These are phyloP conservation scores for Diaporthe amygdali DNA, from an alignment of 2,329 filamentous ascomycete species.

Conservation along the genomic window DNA sequence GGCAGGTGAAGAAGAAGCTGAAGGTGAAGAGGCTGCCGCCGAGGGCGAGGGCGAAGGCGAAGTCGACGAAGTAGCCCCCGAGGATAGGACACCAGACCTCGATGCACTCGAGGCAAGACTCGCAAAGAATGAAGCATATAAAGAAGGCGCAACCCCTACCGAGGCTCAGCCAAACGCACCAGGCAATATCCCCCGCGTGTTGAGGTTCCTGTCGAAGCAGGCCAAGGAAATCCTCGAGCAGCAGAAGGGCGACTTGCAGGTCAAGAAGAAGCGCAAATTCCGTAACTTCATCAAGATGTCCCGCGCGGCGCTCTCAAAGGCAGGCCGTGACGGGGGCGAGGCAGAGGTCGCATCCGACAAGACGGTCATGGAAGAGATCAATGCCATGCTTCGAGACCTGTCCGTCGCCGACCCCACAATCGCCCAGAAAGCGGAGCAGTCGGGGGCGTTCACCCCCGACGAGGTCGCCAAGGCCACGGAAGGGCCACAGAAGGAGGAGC, in stretches of 20 bases:
- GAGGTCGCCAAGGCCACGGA: constrained; percentile 17
- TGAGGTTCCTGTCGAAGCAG: constrained; percentile 59
- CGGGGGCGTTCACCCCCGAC: constrained; percentile 28
- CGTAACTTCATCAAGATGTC: constrained; percentile 73
- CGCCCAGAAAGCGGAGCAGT: constrained; percentile 17
- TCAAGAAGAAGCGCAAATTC: constrained; percentile 76
- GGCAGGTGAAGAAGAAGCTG: constrained; percentile 7
- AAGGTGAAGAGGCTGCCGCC: constrained; percentile 33
- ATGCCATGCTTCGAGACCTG: constrained; percentile 52
- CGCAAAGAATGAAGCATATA: constrained; percentile 28
- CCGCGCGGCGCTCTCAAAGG: constrained; percentile 65
- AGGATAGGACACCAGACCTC: background rate
- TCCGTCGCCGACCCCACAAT: constrained; percentile 39
- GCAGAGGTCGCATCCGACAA: constrained; percentile 42
- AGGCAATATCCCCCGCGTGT: constrained; percentile 26
- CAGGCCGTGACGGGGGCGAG: constrained; percentile 39
- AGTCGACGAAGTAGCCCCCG: background rate
- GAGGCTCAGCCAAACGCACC: constrained; percentile 27
- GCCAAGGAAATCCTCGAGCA: constrained; percentile 33
- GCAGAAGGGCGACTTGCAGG: constrained; percentile 54
- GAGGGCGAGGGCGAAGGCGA: constrained; percentile 16
- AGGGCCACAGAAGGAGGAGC: constrained; percentile 4
- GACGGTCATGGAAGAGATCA: constrained; percentile 58
- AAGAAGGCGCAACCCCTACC: constrained; percentile 25
- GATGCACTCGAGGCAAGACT: constrained; percentile 26